Evolutionary conservation across 495 filamentous ascomycete genomes (phyloP), one percentile per base, ranked within the genome.

Genomic region (Cenococcum geophilum): DNA sequence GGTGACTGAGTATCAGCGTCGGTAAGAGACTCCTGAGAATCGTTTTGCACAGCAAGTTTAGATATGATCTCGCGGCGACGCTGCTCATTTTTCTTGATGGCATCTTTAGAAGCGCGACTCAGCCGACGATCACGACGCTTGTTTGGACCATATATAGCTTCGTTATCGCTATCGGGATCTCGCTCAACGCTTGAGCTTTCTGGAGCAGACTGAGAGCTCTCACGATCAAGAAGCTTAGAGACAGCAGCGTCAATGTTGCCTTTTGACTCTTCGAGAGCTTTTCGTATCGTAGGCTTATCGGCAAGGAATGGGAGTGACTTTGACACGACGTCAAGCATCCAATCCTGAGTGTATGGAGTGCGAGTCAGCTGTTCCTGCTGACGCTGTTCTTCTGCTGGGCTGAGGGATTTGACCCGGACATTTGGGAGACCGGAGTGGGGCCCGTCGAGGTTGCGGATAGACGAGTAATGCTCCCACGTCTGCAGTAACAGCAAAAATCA

Each of bases 381-480:
- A 23, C 21, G 21, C 49, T 52, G 21, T 12, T 21, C 20, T 16
- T 52, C 21, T 27, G 21, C 49, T 0, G 11, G 21, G 49, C 21
- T 52, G 49, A 27, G 49, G 14, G 21, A 6, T 6, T 63, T 68
- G 18, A 63, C 70, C 25, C 57, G 60, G 49, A 83, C 76, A 25
- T 71, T 66, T 11, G 84, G 82, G 36, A 75, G 67, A 21, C 85
- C 87, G 22, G 74, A 76, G 69, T 85, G 82, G 8, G 81, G 80
- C 11, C 83, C 85, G 58, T 80, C 68, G 18, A 82, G 71, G 62
- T 83, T 81, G 55, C 86, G 82, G 60, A 90, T 82, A 0, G 87
- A 89, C 2, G 85, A 88, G 70, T 88, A 91, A 70, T 91, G 88
- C 68, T 89, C 83, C 75, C 84, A 89, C 55, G 70, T 73, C 82